phyloP scores from a whole-genome alignment of 1,139 yeast species.

The Eremothecium coryli region DNA sequence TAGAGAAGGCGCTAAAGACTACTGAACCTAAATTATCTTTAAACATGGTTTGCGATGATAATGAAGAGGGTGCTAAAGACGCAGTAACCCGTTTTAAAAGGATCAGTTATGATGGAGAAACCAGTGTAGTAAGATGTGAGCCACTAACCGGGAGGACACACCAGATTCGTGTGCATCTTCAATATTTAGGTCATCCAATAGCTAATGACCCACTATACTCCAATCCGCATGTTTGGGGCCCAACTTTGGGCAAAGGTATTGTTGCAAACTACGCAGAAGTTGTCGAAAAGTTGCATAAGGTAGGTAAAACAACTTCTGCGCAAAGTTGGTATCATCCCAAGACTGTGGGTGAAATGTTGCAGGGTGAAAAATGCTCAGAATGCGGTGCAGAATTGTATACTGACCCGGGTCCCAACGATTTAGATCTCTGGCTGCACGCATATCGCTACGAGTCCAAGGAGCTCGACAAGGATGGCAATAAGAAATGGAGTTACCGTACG shows the following conservation, averaged over 20 bases:
- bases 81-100: constrained; percentile 38
- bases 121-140: constrained; percentile 68
- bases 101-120: constrained; percentile 38
- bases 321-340: constrained; percentile 57
- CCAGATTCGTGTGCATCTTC: constrained; percentile 88
- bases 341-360: constrained; percentile 49
- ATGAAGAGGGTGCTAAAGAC: constrained; percentile 55
- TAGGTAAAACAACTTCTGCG: constrained; percentile 64
- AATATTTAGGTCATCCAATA: constrained; percentile 78
- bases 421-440: constrained; percentile 88
- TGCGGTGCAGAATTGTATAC: constrained; percentile 71
- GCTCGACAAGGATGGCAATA: constrained; percentile 28
- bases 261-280: constrained; percentile 41
- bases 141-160: constrained; percentile 93
- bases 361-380: constrained; percentile 49
- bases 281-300: constrained; percentile 40
- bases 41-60: constrained; percentile 45
- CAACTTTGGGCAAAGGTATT: constrained; percentile 50
- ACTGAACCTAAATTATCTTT: constrained; percentile 72
- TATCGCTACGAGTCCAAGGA: constrained; percentile 54
- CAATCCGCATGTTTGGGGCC: constrained; percentile 70
- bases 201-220: constrained; percentile 92
- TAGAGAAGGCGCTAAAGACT: constrained; percentile 63
- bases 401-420: constrained; percentile 81
- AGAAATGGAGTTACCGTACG: constrained; percentile 67